These are phyloP conservation scores for Paraleonurus japonicus DNA, from an alignment of 257 asterid species.

Conservation along the genomic window DNA sequence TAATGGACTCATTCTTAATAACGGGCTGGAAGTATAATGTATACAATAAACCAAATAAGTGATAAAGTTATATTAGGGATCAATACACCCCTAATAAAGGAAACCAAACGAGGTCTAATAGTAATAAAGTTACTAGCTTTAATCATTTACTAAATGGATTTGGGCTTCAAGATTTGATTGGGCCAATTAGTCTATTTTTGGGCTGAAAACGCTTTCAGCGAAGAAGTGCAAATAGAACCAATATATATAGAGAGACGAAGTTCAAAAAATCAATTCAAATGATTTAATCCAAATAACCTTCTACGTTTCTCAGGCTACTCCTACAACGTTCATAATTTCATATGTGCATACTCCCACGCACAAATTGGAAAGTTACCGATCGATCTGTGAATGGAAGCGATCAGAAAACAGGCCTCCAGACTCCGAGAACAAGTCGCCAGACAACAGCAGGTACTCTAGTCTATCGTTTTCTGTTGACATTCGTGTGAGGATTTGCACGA, in stretches of 20 bases:
- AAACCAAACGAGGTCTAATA: too few species aligned
- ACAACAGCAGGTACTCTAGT: slow-evolving; percentile 77
- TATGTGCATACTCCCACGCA: background rate
- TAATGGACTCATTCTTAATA: too few species aligned
- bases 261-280: background rate
- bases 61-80: too few species aligned
- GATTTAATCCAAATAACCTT: background rate
- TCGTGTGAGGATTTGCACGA: slow-evolving; percentile 18
- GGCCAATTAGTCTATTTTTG: too few species aligned
- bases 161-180: too few species aligned
- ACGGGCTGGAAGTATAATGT: too few species aligned
- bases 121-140: slow-evolving; percentile 12
- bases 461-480: slow-evolving; percentile 3
- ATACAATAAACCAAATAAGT: too few species aligned
- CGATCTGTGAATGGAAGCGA: slow-evolving; percentile 70
- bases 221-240: background rate
- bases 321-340: slow-evolving; percentile 19
- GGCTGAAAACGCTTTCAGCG: background rate
- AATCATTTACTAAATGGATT: background rate
- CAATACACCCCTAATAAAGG: too few species aligned
- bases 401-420: slow-evolving; percentile 87
- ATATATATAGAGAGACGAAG: background rate
- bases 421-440: slow-evolving; percentile 94
- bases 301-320: slow-evolving; percentile 10
- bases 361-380: slow-evolving; percentile 22